Percentiles rank a stretch among this genome's conserved stretches.
These are phyloP conservation scores for Pythium chondricola DNA, from an alignment of 352 stramenopile species.

Conservation along the genomic window DNA sequence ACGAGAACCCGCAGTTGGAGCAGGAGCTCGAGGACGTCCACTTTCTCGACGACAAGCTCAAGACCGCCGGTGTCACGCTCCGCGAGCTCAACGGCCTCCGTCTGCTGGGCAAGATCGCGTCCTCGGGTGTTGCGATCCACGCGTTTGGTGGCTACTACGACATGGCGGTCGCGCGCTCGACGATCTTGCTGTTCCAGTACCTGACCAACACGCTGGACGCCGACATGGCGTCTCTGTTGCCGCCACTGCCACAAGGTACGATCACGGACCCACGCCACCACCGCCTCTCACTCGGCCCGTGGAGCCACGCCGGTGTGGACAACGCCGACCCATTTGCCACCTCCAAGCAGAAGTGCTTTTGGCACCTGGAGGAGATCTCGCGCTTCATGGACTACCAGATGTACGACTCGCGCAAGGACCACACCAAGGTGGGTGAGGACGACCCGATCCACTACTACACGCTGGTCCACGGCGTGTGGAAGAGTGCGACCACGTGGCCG, in stretches of 20 bases:
- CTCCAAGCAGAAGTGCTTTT: conserved; percentile 84
- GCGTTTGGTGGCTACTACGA: conserved; percentile 76
- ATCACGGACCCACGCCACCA: conserved; percentile 42
- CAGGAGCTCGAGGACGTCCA: conserved; percentile 38
- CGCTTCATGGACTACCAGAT: conserved; percentile 82
- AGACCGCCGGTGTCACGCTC: conserved; percentile 31
- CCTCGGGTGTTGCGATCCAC: conserved; percentile 64
- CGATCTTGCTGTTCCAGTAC: conserved; percentile 75
- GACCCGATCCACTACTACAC: conserved; percentile 80
- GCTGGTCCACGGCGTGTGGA: conserved; percentile 72
- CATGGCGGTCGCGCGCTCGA: conserved; percentile 60
- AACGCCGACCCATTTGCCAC: conserved; percentile 71
- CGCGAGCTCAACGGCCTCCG: conserved; percentile 48
- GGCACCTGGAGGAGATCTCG: conserved; percentile 76
- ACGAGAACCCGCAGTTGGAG: conserved; percentile 49
- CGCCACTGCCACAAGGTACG: conserved; percentile 36
- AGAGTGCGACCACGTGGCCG: conserved; percentile 53
- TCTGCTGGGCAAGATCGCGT: conserved; percentile 50
- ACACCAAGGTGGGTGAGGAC: conserved; percentile 56
- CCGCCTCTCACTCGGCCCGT: conserved; percentile 69
- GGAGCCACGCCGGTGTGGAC: conserved; percentile 79
- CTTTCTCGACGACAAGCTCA: conserved; percentile 65
- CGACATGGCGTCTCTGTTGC: conserved; percentile 45
- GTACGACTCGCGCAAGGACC: conserved; percentile 51
- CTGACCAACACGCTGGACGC: conserved; percentile 69